Percentiles rank a stretch among this genome's conserved stretches.
Evolutionary conservation across 139 green algal genomes (phyloP).

Genomic region (Chlorella sp.): DNA sequence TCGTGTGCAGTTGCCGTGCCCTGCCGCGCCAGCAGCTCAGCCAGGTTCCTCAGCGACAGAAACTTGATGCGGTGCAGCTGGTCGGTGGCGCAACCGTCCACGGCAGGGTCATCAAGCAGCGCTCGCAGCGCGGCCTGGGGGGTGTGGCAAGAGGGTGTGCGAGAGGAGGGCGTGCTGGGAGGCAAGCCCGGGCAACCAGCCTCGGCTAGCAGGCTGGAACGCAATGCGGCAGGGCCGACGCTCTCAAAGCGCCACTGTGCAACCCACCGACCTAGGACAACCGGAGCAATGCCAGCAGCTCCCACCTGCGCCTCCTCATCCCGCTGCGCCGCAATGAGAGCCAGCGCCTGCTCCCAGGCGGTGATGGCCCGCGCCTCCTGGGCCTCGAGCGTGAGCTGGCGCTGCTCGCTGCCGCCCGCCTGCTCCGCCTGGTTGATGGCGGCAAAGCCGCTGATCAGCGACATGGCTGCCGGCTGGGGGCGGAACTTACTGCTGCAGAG

Average conservation of each 20-base stretch:
- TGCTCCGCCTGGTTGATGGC: slow-evolving; percentile 27
- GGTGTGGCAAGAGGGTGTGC: neutral
- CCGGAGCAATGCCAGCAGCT: neutral
- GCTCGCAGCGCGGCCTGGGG: slow-evolving; percentile 1
- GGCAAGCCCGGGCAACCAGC: too few relatives aligned
- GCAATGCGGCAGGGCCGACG: too few relatives aligned
- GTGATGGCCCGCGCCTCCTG: slow-evolving; percentile 26
- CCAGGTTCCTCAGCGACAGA: slow-evolving; percentile 42
- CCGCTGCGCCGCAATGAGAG: neutral
- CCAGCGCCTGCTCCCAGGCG: slow-evolving; percentile 26
- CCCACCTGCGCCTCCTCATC: slow-evolving; percentile 32
- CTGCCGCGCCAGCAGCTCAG: slow-evolving; percentile 3
- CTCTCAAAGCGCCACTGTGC: neutral
- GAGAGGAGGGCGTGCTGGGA: neutral
- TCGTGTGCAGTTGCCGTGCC: neutral
- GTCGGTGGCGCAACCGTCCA: slow-evolving; percentile 30
- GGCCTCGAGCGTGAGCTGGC: slow-evolving; percentile 29
- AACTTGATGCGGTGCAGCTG: slow-evolving; percentile 41
- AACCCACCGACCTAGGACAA: neutral
- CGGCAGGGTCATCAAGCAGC: slow-evolving; percentile 26
- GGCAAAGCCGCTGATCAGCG: slow-evolving; percentile 27
- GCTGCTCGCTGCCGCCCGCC: neutral
- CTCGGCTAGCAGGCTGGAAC: too few relatives aligned
- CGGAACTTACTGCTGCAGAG: too few relatives aligned
- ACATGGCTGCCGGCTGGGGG: neutral